A percentile compares a stretch with the other conserved stretches of the same genome.
Conservation (phyloP, 257 asterid genomes). For the Solanum chaucha region DNA sequence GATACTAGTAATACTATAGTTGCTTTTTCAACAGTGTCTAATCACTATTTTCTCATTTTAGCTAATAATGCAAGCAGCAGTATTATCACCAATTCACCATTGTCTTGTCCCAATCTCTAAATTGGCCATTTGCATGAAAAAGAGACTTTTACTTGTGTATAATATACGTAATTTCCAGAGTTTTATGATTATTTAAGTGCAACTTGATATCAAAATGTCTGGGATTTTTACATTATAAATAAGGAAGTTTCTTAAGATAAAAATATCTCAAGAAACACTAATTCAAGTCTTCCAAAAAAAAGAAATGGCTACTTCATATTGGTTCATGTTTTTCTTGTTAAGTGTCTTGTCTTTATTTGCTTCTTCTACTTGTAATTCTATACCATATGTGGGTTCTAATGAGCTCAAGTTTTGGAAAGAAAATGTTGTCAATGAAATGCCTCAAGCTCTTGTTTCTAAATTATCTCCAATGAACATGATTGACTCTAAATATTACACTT, state of each 20-base stretch:
- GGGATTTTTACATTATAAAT: neutral
- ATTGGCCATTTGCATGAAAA: too few species aligned
- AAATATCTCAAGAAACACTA: neutral
- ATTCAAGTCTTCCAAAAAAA: neutral
- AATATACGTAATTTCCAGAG: neutral
- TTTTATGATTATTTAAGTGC: neutral
- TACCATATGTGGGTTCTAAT: neutral
- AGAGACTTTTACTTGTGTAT: neutral
- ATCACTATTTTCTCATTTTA: neutral
- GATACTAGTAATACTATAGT: neutral
- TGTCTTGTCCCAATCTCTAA: too few species aligned
- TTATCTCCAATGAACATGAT: slow-evolving; percentile 2
- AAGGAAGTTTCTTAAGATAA: neutral
- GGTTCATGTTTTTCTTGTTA: neutral
- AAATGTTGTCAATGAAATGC: slow-evolving; percentile 10
- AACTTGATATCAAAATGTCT: neutral
- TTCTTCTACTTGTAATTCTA: neutral
- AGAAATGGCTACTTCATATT: neutral
- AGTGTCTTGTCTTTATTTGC: neutral
- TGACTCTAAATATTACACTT: neutral
- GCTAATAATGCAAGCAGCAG: neutral
- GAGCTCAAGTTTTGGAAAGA: slow-evolving; percentile 5
- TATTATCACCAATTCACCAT: too few species aligned
- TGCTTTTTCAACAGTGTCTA: neutral
- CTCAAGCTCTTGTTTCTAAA: slow-evolving; percentile 3